A percentile compares a stretch with the other conserved stretches of the same genome.
Evolutionary conservation across 495 filamentous ascomycete genomes (phyloP).

Genomic region (Tuber borchii): DNA sequence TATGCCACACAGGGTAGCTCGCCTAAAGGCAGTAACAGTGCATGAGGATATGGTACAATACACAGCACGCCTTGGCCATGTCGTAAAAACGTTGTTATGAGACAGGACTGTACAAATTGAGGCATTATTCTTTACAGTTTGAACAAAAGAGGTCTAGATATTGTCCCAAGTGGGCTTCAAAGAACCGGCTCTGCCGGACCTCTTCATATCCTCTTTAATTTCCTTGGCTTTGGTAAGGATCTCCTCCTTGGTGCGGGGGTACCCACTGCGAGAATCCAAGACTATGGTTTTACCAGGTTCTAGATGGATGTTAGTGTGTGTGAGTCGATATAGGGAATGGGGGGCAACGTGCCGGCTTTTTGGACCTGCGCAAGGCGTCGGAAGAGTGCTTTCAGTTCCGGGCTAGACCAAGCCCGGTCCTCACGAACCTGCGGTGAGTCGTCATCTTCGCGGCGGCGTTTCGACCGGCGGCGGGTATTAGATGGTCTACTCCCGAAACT

Average conservation of each 20-base stretch:
- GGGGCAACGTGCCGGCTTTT: background rate
- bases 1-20: background rate
- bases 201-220: background rate
- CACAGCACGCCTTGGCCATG: background rate
- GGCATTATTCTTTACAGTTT: background rate
- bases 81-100: background rate
- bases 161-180: background rate
- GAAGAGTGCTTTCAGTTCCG: background rate
- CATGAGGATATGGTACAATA: background rate
- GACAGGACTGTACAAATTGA: background rate
- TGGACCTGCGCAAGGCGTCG: background rate
- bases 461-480: background rate
- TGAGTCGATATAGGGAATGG: background rate
- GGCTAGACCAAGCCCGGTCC: constrained; percentile 2
- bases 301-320: background rate
- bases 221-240: constrained; percentile 4
- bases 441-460: background rate
- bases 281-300: background rate
- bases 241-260: constrained; percentile 2
- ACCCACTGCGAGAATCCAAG: background rate
- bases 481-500: background rate
- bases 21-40: background rate
- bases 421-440: background rate
- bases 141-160: background rate
- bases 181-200: background rate